A percentile compares a stretch with the other conserved stretches of the same genome.
Conservation (phyloP, 768 basidiomycete species). For the Imleria badia region DNA sequence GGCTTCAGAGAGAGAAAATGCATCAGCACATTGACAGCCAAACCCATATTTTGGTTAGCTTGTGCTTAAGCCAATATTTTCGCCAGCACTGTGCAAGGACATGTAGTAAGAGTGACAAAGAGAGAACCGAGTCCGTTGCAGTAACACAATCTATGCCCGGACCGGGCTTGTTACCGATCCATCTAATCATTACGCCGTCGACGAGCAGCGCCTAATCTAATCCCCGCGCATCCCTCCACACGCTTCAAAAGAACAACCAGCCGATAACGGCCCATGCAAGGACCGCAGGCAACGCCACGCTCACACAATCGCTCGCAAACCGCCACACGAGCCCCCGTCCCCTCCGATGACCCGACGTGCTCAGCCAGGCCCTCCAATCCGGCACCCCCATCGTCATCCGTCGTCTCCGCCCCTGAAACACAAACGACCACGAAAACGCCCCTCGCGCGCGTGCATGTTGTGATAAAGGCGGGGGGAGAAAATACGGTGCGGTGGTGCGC, state of each 20-base stretch:
- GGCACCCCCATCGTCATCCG: slow-evolving; percentile 52
- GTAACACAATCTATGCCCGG: not conserved
- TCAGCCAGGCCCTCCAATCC: slow-evolving; percentile 23
- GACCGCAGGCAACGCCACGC: slow-evolving; percentile 29
- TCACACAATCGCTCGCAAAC: slow-evolving; percentile 39
- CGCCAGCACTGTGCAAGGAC: too few relatives aligned
- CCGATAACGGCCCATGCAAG: slow-evolving; percentile 24
- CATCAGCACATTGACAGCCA: too few relatives aligned
- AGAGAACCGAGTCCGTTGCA: not conserved
- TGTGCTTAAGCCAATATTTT: too few relatives aligned
- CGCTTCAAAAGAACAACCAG: slow-evolving; percentile 31
- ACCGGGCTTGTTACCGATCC: not conserved
- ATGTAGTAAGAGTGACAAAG: not conserved
- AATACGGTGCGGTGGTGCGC: slow-evolving; percentile 25
- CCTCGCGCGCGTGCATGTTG: slow-evolving; percentile 23
- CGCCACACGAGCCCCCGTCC: slow-evolving; percentile 35
- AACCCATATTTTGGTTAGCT: too few relatives aligned
- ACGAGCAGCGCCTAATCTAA: not conserved
- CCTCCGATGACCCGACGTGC: slow-evolving; percentile 7
- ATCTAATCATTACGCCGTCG: slow-evolving; percentile 4
- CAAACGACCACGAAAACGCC: slow-evolving; percentile 52
- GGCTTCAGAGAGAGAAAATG: too few relatives aligned
- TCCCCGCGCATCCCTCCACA: not conserved
- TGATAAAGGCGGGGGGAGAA: slow-evolving; percentile 38
- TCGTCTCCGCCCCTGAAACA: slow-evolving; percentile 52